phyloP scores from a whole-genome alignment of 73 alveolate species.

The Paramecium biaurelia region DNA sequence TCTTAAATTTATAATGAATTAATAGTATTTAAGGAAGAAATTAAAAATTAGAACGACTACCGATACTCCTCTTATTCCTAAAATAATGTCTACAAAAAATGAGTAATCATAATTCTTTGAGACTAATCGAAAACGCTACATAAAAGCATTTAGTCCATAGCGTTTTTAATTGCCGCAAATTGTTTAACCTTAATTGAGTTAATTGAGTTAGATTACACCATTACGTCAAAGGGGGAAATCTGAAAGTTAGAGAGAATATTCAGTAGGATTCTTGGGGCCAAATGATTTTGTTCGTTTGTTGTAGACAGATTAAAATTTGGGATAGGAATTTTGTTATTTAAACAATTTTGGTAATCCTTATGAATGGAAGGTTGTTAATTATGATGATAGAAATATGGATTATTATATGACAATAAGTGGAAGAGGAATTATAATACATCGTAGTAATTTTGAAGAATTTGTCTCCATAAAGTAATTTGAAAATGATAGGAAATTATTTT shows the following conservation, averaged over 20 bases:
- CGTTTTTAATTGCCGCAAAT: constrained; percentile 14
- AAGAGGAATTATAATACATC: background rate
- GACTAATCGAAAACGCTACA: background rate
- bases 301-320: background rate
- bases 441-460: background rate
- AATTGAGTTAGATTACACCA: background rate
- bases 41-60: background rate
- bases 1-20: background rate
- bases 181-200: background rate
- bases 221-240: background rate
- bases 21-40: background rate
- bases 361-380: constrained; percentile 11
- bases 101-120: background rate
- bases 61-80: background rate
- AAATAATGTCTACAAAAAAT: background rate
- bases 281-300: background rate
- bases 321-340: constrained; percentile 18
- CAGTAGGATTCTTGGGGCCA: background rate
- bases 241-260: background rate
- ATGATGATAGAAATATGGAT: background rate
- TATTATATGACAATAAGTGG: constrained; percentile 3
- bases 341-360: constrained; percentile 5
- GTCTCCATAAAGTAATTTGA: background rate
- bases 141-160: background rate
- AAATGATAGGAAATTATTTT: background rate